A percentile compares a stretch with the other conserved stretches of the same genome.
Evolutionary conservation across 1,284 basidiomycete species (phyloP).

Genomic region (Moniliophthora roreri): DNA sequence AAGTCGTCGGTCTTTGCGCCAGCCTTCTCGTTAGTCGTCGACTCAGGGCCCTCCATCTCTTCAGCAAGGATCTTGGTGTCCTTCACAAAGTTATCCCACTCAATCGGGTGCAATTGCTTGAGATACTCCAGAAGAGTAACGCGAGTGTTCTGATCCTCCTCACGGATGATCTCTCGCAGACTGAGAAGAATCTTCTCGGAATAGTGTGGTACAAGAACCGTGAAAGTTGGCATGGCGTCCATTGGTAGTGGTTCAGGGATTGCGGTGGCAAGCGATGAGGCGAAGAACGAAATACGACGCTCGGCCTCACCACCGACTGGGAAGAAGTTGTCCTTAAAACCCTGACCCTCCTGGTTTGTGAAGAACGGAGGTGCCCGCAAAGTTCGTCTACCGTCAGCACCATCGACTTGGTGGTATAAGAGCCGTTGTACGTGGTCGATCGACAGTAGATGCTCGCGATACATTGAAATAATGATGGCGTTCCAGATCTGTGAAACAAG

Average conservation of each 20-base stretch:
- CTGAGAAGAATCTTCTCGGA: slow-evolving; percentile 96
- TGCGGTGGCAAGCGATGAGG: slow-evolving; percentile 90
- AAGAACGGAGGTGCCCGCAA: slow-evolving; percentile 95
- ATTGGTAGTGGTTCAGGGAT: slow-evolving; percentile 92
- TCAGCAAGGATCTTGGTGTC: slow-evolving; percentile 99
- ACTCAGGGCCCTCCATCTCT: slow-evolving; percentile 74
- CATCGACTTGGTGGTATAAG: slow-evolving; percentile 91
- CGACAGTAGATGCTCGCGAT: slow-evolving; percentile 92
- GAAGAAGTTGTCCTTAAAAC: slow-evolving; percentile 84
- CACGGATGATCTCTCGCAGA: slow-evolving; percentile 93
- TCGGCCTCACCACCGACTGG: slow-evolving; percentile 93
- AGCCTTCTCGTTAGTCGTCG: slow-evolving; percentile 72
- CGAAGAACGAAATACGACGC: slow-evolving; percentile 95
- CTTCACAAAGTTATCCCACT: slow-evolving; percentile 99
- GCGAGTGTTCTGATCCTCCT: slow-evolving; percentile 94
- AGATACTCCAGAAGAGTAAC: slow-evolving; percentile 95
- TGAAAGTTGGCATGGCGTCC: slow-evolving; percentile 97
- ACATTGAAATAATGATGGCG: slow-evolving; percentile 98
- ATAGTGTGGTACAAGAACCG: slow-evolving; percentile 94
- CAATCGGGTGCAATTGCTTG: slow-evolving; percentile 98
- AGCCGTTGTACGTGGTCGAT: slow-evolving; percentile 95
- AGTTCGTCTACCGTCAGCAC: slow-evolving; percentile 82
- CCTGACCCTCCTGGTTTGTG: slow-evolving; percentile 80
- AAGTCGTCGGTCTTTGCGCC: slow-evolving; percentile 83
- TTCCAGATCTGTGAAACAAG: slow-evolving; percentile 98